A percentile compares a stretch with the other conserved stretches of the same genome.
phyloP scores from a whole-genome alignment of 1,284 basidiomycete species.

The Ganoderma sp. region DNA sequence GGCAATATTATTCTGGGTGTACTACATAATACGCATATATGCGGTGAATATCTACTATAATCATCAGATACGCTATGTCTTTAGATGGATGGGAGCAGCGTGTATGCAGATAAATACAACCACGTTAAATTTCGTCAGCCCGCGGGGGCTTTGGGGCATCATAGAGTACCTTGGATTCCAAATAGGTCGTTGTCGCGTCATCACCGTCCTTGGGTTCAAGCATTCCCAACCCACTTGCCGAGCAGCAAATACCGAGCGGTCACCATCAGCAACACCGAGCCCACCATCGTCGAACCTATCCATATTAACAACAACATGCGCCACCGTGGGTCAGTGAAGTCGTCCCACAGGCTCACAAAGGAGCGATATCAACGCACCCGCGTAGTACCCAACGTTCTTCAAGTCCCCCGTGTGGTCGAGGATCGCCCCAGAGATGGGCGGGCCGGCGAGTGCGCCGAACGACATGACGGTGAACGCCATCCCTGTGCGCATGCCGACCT shows the following conservation, averaged over 20 bases:
- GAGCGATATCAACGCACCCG: conserved; percentile 44
- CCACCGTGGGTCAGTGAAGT: too few relatives aligned
- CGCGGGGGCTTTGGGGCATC: too few relatives aligned
- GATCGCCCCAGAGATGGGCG: conserved; percentile 62
- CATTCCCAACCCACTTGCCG: conserved; percentile 13
- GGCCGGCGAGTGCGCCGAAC: conserved; percentile 53
- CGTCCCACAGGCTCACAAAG: too few relatives aligned
- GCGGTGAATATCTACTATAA: background rate
- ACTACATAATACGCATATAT: background rate
- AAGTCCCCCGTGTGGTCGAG: conserved; percentile 49
- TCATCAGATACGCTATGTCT: background rate
- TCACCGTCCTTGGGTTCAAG: background rate
- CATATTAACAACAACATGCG: background rate
- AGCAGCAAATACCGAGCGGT: conserved; percentile 18
- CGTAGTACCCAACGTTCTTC: conserved; percentile 59
- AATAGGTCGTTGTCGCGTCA: too few relatives aligned
- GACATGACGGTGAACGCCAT: conserved; percentile 56
- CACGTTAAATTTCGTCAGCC: too few relatives aligned
- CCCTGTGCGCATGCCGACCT: conserved; percentile 63
- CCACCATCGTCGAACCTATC: conserved; percentile 22
- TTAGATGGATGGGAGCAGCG: too few relatives aligned
- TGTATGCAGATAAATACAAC: too few relatives aligned
- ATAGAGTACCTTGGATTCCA: too few relatives aligned
- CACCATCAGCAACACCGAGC: conserved; percentile 20
- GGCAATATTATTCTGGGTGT: background rate